Conservation (phyloP, 176 grass and related monocot species). For the Oryza nivara region DNA sequence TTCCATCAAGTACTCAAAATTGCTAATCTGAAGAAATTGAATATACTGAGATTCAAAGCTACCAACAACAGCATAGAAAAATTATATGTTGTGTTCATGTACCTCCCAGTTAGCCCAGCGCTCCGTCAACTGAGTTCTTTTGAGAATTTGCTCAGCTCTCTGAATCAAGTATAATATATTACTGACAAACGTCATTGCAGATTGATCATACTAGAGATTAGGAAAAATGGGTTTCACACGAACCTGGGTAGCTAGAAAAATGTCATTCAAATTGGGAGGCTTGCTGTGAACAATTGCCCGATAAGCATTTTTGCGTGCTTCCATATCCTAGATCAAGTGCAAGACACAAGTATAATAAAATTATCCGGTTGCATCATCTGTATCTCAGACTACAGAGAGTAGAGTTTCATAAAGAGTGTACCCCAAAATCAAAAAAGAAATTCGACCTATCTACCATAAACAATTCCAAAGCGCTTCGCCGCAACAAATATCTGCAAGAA, state of each 20-base stretch:
- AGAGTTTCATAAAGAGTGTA: constrained; percentile 45
- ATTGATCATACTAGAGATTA: constrained; percentile 24
- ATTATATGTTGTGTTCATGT: constrained; percentile 28
- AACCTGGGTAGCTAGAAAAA: constrained; percentile 98
- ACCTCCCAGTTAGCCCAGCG: constrained; percentile 99
- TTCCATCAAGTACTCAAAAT: constrained; percentile 99
- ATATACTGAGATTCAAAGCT: constrained; percentile 34
- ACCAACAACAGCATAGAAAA: constrained; percentile 37
- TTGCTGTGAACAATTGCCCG: constrained; percentile 87
- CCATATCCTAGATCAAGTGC: constrained; percentile 72
- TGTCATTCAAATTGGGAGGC: constrained; percentile 90
- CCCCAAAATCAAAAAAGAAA: constrained; percentile 98
- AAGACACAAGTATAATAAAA: constrained; percentile 34
- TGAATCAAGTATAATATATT: constrained; percentile 52
- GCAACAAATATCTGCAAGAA: constrained; percentile 83
- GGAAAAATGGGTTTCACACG: constrained; percentile 34
- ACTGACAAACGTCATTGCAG: neutral
- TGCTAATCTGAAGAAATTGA: constrained; percentile 77
- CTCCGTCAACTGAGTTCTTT: constrained; percentile 96
- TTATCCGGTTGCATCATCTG: constrained; percentile 27
- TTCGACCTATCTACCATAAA: constrained; percentile 99
- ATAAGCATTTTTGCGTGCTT: constrained; percentile 94
- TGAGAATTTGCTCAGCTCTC: constrained; percentile 99
- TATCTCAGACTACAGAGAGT: constrained; percentile 19
- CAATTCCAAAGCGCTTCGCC: constrained; percentile 96